These are phyloP conservation scores for Lachancea cidri DNA, from an alignment of 805 yeast species.

Conservation along the genomic window DNA sequence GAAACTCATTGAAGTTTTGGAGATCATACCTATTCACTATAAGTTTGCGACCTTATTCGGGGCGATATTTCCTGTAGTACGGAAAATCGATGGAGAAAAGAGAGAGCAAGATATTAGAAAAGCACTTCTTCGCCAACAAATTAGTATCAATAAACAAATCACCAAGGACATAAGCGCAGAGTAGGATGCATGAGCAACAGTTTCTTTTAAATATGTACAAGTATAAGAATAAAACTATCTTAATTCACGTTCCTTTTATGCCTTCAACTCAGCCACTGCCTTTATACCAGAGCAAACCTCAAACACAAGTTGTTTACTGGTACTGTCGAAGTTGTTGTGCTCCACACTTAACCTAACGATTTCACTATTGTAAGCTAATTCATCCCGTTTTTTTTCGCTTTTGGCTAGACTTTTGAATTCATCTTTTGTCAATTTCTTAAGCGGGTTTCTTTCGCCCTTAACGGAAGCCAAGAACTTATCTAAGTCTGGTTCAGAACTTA, in stretches of 20 bases:
- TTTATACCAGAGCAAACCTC: slow-evolving; percentile 31
- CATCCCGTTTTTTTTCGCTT: slow-evolving; percentile 13
- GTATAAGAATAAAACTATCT: not conserved
- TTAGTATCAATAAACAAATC: not conserved
- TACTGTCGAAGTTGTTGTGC: slow-evolving; percentile 13
- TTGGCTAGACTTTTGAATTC: slow-evolving; percentile 18
- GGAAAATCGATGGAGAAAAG: slow-evolving; percentile 7
- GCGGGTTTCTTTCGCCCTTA: slow-evolving; percentile 19
- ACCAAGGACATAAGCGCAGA: not conserved
- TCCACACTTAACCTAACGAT: slow-evolving; percentile 24
- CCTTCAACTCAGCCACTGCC: slow-evolving; percentile 23
- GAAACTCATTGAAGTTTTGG: slow-evolving; percentile 11
- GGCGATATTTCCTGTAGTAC: slow-evolving; percentile 14
- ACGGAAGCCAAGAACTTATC: slow-evolving; percentile 15
- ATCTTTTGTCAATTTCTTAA: slow-evolving; percentile 9
- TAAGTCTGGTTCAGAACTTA: slow-evolving; percentile 11
- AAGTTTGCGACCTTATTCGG: slow-evolving; percentile 13
- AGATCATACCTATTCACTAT: slow-evolving; percentile 16
- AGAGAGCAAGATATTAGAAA: slow-evolving; percentile 17
- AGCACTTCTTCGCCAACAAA: slow-evolving; percentile 15
- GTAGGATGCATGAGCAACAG: not conserved
- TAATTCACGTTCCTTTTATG: slow-evolving; percentile 2
- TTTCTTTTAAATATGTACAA: not conserved
- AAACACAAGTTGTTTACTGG: slow-evolving; percentile 17
- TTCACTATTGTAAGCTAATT: slow-evolving; percentile 18